phyloP scores from a whole-genome alignment of 305 asterid species.

The Rubia peregrina region DNA sequence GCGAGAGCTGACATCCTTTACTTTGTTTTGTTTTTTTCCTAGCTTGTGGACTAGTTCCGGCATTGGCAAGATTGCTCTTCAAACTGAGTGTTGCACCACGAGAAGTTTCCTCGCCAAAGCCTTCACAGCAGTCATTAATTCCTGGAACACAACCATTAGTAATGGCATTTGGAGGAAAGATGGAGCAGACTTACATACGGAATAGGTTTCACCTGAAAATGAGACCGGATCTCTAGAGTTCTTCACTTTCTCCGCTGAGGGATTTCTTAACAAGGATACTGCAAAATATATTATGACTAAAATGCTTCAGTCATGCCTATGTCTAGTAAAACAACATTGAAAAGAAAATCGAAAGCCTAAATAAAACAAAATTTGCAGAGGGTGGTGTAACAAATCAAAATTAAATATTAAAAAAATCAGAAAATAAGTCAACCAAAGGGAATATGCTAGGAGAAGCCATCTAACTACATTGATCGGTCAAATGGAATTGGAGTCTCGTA shows the following conservation, averaged over 20 bases:
- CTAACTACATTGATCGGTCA: constrained; percentile 7
- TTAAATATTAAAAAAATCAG: not conserved
- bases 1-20: constrained; percentile 79
- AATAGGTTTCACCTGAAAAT: constrained; percentile 27
- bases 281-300: constrained; percentile 17
- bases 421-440: not conserved
- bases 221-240: constrained; percentile 34
- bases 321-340: not conserved
- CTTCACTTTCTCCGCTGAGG: constrained; percentile 38
- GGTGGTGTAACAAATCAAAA: not conserved
- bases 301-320: not conserved
- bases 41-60: constrained; percentile 25
- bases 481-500: constrained; percentile 22
- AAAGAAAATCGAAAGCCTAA: not conserved
- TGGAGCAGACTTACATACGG: constrained; percentile 21
- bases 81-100: constrained; percentile 20
- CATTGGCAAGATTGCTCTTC: constrained; percentile 25
- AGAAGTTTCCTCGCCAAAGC: constrained; percentile 25
- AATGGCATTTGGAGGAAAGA: constrained; percentile 24
- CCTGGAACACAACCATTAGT: constrained; percentile 23
- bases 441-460: not conserved
- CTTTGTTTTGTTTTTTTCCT: constrained; percentile 56
- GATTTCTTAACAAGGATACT: constrained; percentile 78
- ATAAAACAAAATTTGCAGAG: not conserved
- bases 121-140: constrained; percentile 25